Base-by-base conservation (phyloP, 129 eudicot species). In the Silybum marianum region DNA sequence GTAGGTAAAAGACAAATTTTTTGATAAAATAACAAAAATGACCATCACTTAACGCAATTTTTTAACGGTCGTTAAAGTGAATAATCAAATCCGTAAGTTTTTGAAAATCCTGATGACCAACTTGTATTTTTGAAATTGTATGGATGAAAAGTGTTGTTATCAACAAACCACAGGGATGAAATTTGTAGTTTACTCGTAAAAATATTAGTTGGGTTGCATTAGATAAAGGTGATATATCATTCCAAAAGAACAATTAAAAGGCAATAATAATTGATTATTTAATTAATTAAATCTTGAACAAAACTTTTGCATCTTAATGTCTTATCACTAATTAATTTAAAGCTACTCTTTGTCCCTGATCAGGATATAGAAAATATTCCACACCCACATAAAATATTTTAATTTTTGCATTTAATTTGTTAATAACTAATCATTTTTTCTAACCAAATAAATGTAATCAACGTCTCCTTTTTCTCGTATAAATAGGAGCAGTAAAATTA, bases 221-320 rank as follows among this genome's bases (percentile, higher is more conserved):
- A 58, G 66, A 58, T 58, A 58, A 58, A 18, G 22, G 23, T 18
- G 54, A 44, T 58, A 18, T 58, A 25, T 78, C 82, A 79, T 70
- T 78, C 82, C 69, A 46, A 79, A 79, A 72, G 83, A 80, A 80
- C 69, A 72, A 80, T 60, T 80, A 81, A 81, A 81, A 60, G 84
- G 68, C 66, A 71, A 71, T n/a, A 69, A 73, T 73, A 81, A 73
- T 62, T 62, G 84, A 72, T 73, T 81, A 73, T 81, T 81, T 81
- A 62, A 81, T 60, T 73, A 62, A 72, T 60, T 72, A 72, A 72
- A 73, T 72, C 73, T 80, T 72, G 63, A 72, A 38, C 32, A 36
- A 72, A 79, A 80, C 73, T 67, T 80, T 80, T 62, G 84, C 73
- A 80, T 80, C 84, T 72, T 51, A 58, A 18, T 58, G 23, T 58